Conservation (phyloP, 352 stramenopile species). For the Phytopythium boreale region DNA sequence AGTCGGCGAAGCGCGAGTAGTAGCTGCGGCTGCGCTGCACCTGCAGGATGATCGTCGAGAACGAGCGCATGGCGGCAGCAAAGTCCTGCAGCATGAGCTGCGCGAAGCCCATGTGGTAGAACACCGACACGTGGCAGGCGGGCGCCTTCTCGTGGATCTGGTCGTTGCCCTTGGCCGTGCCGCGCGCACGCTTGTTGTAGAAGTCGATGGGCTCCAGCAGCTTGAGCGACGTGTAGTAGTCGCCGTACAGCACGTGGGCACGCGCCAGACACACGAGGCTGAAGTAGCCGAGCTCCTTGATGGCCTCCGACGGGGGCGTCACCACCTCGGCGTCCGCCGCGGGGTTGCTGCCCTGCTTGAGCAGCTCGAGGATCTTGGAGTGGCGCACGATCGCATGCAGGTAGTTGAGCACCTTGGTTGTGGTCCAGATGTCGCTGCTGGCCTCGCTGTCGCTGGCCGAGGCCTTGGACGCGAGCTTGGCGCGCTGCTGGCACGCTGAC, state of each 20-base stretch:
- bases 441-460: conserved; percentile 58
- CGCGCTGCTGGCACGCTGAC: conserved; percentile 96
- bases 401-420: conserved; percentile 95
- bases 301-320: conserved; percentile 51
- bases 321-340: conserved; percentile 14
- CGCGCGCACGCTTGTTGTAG: conserved; percentile 72
- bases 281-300: conserved; percentile 96
- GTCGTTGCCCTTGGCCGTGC: conserved; percentile 50
- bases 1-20: conserved; percentile 89
- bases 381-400: conserved; percentile 91
- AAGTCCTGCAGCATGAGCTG: conserved; percentile 98
- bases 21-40: conserved; percentile 89
- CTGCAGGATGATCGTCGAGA: conserved; percentile 88
- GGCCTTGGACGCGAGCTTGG: conserved; percentile 67
- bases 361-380: conserved; percentile 91
- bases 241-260: conserved; percentile 95
- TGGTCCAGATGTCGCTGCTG: conserved; percentile 93
- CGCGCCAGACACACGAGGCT: conserved; percentile 92
- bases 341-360: conserved; percentile 48
- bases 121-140: conserved; percentile 91
- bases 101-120: conserved; percentile 97
- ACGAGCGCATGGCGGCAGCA: conserved; percentile 88
- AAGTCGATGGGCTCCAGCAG: conserved; percentile 91
- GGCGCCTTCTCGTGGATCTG: conserved; percentile 91
- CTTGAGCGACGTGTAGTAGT: conserved; percentile 94